Conservation (phyloP, 1,139 yeast genomes). For the Geotrichum restrictum region DNA sequence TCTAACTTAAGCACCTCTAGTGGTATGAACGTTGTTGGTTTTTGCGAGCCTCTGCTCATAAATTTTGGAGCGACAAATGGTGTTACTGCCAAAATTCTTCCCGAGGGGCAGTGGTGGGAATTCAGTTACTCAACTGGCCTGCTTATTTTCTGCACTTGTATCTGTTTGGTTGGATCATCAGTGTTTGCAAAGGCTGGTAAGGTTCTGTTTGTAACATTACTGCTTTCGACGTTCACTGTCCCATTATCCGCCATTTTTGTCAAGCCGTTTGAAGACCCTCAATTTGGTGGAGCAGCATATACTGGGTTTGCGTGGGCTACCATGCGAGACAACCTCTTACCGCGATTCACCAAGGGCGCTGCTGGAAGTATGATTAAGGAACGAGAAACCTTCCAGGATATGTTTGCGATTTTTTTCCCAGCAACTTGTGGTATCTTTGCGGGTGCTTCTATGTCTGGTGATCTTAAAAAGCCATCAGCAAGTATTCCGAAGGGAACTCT, state of each 20-base stretch:
- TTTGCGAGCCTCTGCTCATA: constrained; percentile 65
- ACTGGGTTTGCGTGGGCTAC: constrained; percentile 73
- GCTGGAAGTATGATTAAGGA: constrained; percentile 74
- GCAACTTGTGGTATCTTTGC: constrained; percentile 98
- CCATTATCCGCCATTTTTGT: constrained; percentile 73
- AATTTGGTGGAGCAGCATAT: constrained; percentile 47
- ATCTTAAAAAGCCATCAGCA: constrained; percentile 73
- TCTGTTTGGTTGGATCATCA: constrained; percentile 79
- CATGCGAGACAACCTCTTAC: constrained; percentile 60
- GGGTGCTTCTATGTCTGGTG: constrained; percentile 99
- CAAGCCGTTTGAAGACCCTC: constrained; percentile 53
- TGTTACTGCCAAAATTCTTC: constrained; percentile 49
- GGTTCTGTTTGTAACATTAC: constrained; percentile 61
- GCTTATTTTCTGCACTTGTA: constrained; percentile 65
- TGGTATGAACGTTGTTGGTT: constrained; percentile 74
- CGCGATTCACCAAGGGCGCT: constrained; percentile 81
- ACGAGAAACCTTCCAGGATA: constrained; percentile 70
- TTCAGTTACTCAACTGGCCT: constrained; percentile 62
- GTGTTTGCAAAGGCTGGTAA: constrained; percentile 83
- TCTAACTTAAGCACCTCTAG: constrained; percentile 18
- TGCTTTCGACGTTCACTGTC: constrained; percentile 72
- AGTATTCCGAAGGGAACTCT: constrained; percentile 89
- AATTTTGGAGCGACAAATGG: constrained; percentile 62
- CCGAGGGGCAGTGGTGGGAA: constrained; percentile 55
- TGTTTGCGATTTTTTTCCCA: constrained; percentile 94